A percentile compares a stretch with the other conserved stretches of the same genome.
Conservation (phyloP, 1,284 basidiomycete genomes). For the Laetiporus sulphureus region DNA sequence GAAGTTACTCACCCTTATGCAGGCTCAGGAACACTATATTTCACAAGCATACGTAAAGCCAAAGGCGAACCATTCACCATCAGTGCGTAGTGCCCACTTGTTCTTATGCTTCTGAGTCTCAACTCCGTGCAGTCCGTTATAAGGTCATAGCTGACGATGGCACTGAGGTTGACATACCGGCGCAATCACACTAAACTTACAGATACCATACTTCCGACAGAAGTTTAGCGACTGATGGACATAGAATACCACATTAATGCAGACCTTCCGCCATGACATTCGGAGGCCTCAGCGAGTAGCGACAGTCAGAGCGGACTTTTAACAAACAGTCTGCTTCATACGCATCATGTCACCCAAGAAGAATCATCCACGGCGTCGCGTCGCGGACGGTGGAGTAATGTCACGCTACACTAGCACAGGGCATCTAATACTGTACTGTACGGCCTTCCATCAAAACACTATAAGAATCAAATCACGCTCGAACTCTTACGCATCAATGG, state of each 20-base stretch:
- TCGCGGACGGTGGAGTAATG: not conserved
- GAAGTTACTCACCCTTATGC: conserved; percentile 3
- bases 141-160: conserved; percentile 65
- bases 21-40: conserved; percentile 74
- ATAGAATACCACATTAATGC: too few species aligned
- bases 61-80: conserved; percentile 68
- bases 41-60: conserved; percentile 70
- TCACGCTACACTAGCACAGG: conserved; percentile 5
- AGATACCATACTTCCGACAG: conserved; percentile 7
- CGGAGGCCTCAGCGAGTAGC: too few species aligned
- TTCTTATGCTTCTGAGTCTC: not conserved
- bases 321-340: not conserved
- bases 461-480: too few species aligned
- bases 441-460: conserved; percentile 13
- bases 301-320: too few species aligned
- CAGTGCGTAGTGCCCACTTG: conserved; percentile 35
- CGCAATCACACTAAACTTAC: not conserved
- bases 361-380: too few species aligned
- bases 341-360: not conserved
- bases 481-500: too few species aligned
- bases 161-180: conserved; percentile 36
- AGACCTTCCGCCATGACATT: too few species aligned
- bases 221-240: too few species aligned
- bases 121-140: conserved; percentile 59
- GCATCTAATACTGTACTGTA: conserved; percentile 17